Conservation (phyloP, 1,139 yeast genomes). For the Suzukiozyma palmioleophila region DNA sequence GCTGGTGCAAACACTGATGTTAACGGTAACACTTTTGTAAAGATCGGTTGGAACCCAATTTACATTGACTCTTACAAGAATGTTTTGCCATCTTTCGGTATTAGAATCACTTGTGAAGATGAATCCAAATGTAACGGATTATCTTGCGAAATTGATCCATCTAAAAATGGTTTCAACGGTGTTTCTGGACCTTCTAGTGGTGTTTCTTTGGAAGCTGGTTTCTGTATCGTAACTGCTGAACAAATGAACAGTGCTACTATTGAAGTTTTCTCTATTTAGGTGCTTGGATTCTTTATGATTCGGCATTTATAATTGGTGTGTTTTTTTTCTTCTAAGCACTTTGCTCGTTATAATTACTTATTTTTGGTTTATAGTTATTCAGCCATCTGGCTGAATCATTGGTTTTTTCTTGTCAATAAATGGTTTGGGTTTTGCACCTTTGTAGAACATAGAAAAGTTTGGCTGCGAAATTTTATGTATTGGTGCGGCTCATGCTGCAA, state of each 20-base stretch:
- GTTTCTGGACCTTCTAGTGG: conserved; percentile 43
- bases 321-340: background rate
- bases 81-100: conserved; percentile 61
- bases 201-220: conserved; percentile 62
- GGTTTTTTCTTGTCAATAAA: background rate
- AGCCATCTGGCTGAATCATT: background rate
- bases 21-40: conserved; percentile 66
- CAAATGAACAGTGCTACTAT: conserved; percentile 62
- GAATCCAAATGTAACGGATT: conserved; percentile 66
- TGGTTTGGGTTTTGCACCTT: background rate
- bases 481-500: conserved; percentile 1
- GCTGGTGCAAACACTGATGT: conserved; percentile 83
- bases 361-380: background rate
- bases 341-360: background rate
- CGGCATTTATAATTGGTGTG: background rate
- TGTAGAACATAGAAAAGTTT: background rate
- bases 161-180: conserved; percentile 51
- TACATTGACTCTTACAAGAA: conserved; percentile 60
- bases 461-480: background rate
- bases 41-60: conserved; percentile 89
- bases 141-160: conserved; percentile 76
- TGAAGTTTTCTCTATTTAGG: conserved; percentile 54
- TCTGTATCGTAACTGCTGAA: conserved; percentile 78
- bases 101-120: conserved; percentile 69
- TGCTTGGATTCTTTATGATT: background rate